phyloP scores from a whole-genome alignment of 1,284 basidiomycete species.

The Puccinia horiana region DNA sequence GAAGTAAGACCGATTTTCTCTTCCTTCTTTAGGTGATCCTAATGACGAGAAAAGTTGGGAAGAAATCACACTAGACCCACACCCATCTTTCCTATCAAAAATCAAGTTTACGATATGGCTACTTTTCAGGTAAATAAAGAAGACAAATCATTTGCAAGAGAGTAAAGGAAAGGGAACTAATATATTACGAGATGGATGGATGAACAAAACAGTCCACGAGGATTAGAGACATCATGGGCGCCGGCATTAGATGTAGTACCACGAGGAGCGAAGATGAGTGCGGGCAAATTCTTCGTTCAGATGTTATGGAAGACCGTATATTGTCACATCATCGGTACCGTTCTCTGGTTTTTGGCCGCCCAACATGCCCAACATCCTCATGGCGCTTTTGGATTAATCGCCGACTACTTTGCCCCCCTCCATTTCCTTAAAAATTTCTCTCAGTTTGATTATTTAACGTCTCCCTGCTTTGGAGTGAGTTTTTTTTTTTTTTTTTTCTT shows the following conservation, averaged over 20 bases:
- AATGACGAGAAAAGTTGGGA: not conserved
- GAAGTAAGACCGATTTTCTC: not conserved
- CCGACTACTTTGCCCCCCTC: not conserved
- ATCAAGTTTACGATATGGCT: constrained; percentile 46
- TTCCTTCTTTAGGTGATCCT: not conserved
- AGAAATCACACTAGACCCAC: not conserved
- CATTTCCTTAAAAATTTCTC: constrained; percentile 3
- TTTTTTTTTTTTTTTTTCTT: not conserved
- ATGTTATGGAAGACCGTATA: not conserved
- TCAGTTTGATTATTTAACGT: not conserved
- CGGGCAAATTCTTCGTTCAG: constrained; percentile 1
- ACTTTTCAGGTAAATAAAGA: constrained; percentile 22
- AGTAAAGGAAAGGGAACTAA: too few species aligned
- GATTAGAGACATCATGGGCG: constrained; percentile 41
- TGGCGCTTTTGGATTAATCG: constrained; percentile 13
- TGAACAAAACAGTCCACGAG: constrained; percentile 43
- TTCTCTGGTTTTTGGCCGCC: constrained; percentile 9
- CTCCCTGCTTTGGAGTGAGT: constrained; percentile 31
- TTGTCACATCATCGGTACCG: constrained; percentile 2
- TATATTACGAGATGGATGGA: too few species aligned
- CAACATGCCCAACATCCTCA: constrained; percentile 25
- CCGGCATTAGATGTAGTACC: constrained; percentile 20
- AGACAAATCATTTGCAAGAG: too few species aligned
- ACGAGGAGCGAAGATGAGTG: not conserved
- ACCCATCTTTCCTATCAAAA: constrained; percentile 30